A percentile compares a stretch with the other conserved stretches of the same genome.
Conservation (phyloP, 148 eudicot genomes). For the Vaccinium macrocarpon region DNA sequence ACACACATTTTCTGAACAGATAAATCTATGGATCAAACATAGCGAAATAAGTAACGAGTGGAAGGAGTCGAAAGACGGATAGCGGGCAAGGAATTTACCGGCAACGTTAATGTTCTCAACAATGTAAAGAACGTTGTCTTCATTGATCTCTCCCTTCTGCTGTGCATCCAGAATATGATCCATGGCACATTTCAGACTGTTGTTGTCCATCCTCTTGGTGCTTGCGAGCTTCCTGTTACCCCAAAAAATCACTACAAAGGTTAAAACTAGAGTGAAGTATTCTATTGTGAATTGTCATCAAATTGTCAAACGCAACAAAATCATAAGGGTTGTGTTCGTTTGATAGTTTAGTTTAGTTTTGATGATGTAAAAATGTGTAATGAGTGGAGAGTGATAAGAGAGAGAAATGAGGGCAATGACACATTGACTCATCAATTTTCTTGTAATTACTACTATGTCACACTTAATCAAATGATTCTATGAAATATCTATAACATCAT, state of each 20-base stretch:
- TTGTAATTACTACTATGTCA: too few relatives aligned
- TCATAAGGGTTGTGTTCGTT: too few relatives aligned
- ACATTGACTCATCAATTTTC: too few relatives aligned
- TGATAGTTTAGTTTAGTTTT: too few relatives aligned
- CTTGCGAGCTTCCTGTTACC: conserved; percentile 51
- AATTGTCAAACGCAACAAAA: too few relatives aligned
- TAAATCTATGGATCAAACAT: background rate
- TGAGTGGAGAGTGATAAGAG: too few relatives aligned
- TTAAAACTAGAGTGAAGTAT: too few relatives aligned
- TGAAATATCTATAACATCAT: background rate
- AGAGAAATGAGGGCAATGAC: too few relatives aligned
- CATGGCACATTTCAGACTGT: conserved; percentile 61
- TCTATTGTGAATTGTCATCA: too few relatives aligned
- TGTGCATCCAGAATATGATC: conserved; percentile 76
- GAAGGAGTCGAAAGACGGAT: background rate
- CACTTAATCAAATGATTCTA: too few relatives aligned
- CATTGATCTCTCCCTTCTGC: conserved; percentile 72
- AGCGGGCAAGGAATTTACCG: conserved; percentile 29
- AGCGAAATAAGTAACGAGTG: too few relatives aligned
- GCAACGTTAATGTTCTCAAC: conserved; percentile 89
- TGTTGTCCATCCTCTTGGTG: conserved; percentile 42
- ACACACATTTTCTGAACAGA: background rate
- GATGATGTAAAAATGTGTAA: too few relatives aligned
- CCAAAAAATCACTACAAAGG: background rate
- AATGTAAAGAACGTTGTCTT: conserved; percentile 74